Evolutionary conservation across 129 eudicot genomes (phyloP), one percentile per base, ranked within the genome.

Genomic region (Dittrichia graveolens): DNA sequence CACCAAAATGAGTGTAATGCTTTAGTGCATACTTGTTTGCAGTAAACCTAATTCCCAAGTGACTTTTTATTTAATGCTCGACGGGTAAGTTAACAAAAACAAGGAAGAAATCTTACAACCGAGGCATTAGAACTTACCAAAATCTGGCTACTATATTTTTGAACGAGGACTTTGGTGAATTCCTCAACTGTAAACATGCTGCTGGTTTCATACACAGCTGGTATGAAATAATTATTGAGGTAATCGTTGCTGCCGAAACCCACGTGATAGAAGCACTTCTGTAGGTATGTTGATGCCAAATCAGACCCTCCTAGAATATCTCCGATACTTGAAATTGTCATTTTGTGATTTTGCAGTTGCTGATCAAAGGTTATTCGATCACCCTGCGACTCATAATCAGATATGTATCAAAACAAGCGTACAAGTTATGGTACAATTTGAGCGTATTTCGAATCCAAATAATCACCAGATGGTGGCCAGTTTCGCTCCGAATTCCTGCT

Each of bases 221-320:
- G 80, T 49, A 84, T 39, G 60, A 80, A 84, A 69, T 80, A 84
- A 75, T 84, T 84, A 71, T 84, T 84, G 9, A 84, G 72, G 80
- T 84, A 84, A 69, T 84, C 88, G 18, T 80, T 84, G 71, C 77
- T 84, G 31, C 88, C 88, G 6, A 84, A 71, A 40, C 79, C 84
- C 3, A 84, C 11, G 4, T 75, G 60, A 52, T 84, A 84, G 6
- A 80, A 41, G 62, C 88, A 84, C 64, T 77, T 84, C 8, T 62
- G 71, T 35, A 84, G 77, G 66, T 80, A 50, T 12, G 14, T 54
- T 7, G 67, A 63, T 40, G 78, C 83, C 54, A 70, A 72, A n/a
- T 60, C 78, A 7, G 61, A 44, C 31, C 69, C 67, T 53, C 82
- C 73, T 4, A 78, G 63, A 45, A 55, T 18, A 13, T 66, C 67